Conservation (phyloP, 129 eudicot genomes). For the Kitagawia praeruptora region DNA sequence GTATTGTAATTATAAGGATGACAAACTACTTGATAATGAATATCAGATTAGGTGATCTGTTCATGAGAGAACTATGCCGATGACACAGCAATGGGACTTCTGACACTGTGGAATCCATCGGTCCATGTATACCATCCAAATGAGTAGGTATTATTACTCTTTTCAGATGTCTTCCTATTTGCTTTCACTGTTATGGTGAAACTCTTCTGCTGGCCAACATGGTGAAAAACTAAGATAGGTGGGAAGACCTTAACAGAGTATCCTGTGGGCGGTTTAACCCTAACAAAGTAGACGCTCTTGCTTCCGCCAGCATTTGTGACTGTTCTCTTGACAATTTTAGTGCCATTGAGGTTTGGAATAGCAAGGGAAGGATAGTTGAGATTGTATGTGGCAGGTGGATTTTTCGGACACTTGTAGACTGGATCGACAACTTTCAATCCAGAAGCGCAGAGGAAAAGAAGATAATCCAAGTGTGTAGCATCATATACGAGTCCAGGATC, state of each 20-base stretch:
- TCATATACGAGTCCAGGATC: slow-evolving; percentile 95
- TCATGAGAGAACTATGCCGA: slow-evolving; percentile 26
- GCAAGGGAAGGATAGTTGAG: slow-evolving; percentile 84
- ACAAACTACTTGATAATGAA: not conserved
- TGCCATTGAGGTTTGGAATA: slow-evolving; percentile 48
- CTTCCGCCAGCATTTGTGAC: slow-evolving; percentile 72
- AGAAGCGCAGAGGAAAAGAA: slow-evolving; percentile 56
- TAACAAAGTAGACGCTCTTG: slow-evolving; percentile 53
- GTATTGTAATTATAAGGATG: not conserved
- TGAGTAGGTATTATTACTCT: slow-evolving; percentile 21
- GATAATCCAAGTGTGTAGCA: slow-evolving; percentile 66
- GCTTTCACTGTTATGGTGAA: slow-evolving; percentile 60
- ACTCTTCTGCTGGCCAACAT: slow-evolving; percentile 46
- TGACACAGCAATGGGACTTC: slow-evolving; percentile 73
- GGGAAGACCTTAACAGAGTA: slow-evolving; percentile 51
- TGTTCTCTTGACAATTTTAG: slow-evolving; percentile 38
- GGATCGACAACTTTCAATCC: slow-evolving; percentile 21
- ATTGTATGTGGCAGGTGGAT: slow-evolving; percentile 32
- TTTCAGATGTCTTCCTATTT: slow-evolving; percentile 1
- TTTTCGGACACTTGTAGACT: slow-evolving; percentile 47
- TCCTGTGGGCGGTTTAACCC: slow-evolving; percentile 58
- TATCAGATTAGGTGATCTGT: not conserved
- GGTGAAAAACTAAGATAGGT: slow-evolving; percentile 39
- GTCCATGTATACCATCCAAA: slow-evolving; percentile 86
- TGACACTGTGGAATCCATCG: slow-evolving; percentile 58